Percentiles rank a stretch among this genome's conserved stretches.
These are phyloP conservation scores for Fusarium duplospermum DNA, from an alignment of 2,329 filamentous ascomycete genomes.

Conservation along the genomic window DNA sequence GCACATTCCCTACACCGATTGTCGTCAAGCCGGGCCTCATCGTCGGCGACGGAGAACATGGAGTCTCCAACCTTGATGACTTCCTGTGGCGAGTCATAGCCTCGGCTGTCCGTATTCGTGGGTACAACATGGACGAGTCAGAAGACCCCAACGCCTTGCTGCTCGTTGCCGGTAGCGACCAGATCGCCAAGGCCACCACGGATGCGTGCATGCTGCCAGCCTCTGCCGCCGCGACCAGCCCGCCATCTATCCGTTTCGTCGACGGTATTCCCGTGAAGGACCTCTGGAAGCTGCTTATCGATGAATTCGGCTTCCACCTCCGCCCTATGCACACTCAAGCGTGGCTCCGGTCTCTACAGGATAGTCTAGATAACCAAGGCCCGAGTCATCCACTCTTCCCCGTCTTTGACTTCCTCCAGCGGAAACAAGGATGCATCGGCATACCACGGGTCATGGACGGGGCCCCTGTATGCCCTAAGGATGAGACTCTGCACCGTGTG, in stretches of 20 bases:
- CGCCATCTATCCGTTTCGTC: constrained; percentile 3
- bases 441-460: not conserved
- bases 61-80: constrained; percentile 12
- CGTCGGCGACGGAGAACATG: constrained; percentile 4
- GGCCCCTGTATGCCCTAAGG: not conserved
- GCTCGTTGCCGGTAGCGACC: constrained; percentile 10
- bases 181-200: constrained; percentile 3
- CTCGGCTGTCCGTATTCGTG: constrained; percentile 9
- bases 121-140: constrained; percentile 2
- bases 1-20: not conserved
- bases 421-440: not conserved
- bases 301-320: constrained; percentile 6
- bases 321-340: constrained; percentile 2
- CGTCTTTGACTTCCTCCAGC: not conserved
- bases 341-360: constrained; percentile 1
- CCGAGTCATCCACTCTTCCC: constrained; percentile 8
- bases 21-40: constrained; percentile 4
- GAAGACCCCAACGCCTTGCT: constrained; percentile 11
- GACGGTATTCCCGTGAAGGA: constrained; percentile 8
- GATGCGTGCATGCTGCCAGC: constrained; percentile 5
- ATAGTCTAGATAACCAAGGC: constrained; percentile 4
- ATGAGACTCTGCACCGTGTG: constrained; percentile 1
- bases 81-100: constrained; percentile 19
- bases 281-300: constrained; percentile 7
- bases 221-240: not conserved